Percentiles rank a stretch among this genome's conserved stretches.
phyloP scores from a whole-genome alignment of 305 asterid species.

The Striga hermonthica region DNA sequence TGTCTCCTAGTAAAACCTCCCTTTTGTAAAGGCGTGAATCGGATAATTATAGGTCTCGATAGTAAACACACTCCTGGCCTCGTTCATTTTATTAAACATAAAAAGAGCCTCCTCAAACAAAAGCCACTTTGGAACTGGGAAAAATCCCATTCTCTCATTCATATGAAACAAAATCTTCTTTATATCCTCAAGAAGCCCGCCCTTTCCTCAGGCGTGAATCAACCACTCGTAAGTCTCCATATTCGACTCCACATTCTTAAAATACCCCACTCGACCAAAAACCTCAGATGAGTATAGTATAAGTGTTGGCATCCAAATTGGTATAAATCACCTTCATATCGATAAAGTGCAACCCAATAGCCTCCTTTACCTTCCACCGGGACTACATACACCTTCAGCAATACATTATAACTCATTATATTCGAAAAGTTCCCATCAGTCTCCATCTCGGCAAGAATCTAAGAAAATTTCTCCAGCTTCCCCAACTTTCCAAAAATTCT shows the following conservation, averaged over 20 bases:
- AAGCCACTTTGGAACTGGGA: constrained; percentile 35
- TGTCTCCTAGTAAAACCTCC: constrained; percentile 85
- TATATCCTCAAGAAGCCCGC: constrained; percentile 86
- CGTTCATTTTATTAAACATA: constrained; percentile 87
- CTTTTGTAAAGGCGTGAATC: constrained; percentile 77
- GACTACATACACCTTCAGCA: constrained; percentile 77
- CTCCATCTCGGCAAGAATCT: constrained; percentile 80
- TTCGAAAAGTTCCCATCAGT: constrained; percentile 78
- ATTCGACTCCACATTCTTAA: constrained; percentile 88
- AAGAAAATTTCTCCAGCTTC: constrained; percentile 72
- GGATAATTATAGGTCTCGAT: constrained; percentile 75
- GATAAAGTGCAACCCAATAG: constrained; percentile 83
- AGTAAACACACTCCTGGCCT: constrained; percentile 75
- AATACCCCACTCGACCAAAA: constrained; percentile 95
- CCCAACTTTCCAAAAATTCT: constrained; percentile 72
- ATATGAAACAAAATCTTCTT: constrained; percentile 69
- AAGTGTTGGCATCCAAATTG: constrained; percentile 81
- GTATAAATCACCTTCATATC: constrained; percentile 95
- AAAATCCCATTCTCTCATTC: too few relatives aligned
- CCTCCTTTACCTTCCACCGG: constrained; percentile 67
- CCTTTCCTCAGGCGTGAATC: constrained; percentile 87
- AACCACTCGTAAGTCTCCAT: constrained; percentile 97
- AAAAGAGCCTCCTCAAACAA: constrained; percentile 92
- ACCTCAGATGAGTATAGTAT: constrained; percentile 82
- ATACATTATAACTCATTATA: constrained; percentile 73